phyloP scores from a whole-genome alignment of 2,329 filamentous ascomycete species.

The Hirsutella rhossiliensis region DNA sequence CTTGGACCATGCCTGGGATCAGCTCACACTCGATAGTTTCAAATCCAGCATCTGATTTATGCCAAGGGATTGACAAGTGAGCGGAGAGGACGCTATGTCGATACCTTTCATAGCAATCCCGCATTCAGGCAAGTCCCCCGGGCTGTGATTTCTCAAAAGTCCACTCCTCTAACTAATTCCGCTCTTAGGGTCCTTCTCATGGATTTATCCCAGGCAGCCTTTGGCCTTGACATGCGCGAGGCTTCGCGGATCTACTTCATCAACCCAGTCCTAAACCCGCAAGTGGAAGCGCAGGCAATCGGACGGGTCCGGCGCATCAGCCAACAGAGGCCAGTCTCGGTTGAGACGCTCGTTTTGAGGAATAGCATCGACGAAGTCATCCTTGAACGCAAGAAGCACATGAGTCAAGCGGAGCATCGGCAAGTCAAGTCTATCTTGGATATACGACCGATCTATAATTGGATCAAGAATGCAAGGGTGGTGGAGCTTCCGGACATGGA shows the following conservation, averaged over 20 bases:
- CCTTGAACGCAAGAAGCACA: slow-evolving; percentile 56
- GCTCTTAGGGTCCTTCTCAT: slow-evolving; percentile 60
- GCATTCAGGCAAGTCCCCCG: slow-evolving; percentile 37
- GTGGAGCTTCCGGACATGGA: slow-evolving; percentile 16
- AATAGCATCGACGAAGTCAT: slow-evolving; percentile 81
- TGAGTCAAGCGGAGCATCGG: slow-evolving; percentile 56
- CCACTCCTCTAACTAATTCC: slow-evolving; percentile 1
- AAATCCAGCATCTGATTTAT: slow-evolving; percentile 54
- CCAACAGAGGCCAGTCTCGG: slow-evolving; percentile 64
- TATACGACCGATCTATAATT: slow-evolving; percentile 43
- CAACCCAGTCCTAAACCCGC: slow-evolving; percentile 74
- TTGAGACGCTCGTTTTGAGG: slow-evolving; percentile 74
- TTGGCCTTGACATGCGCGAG: slow-evolving; percentile 72
- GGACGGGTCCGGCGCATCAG: slow-evolving; percentile 83
- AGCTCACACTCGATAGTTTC: slow-evolving; percentile 25
- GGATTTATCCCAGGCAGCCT: slow-evolving; percentile 81
- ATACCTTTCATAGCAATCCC: slow-evolving; percentile 59
- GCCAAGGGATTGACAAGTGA: slow-evolving; percentile 48
- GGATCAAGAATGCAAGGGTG: slow-evolving; percentile 43
- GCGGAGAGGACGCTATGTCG: slow-evolving; percentile 62
- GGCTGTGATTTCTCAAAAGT: neutral
- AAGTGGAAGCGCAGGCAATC: slow-evolving; percentile 81
- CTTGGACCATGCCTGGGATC: neutral
- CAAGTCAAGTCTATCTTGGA: slow-evolving; percentile 45
- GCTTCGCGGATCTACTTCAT: slow-evolving; percentile 84